These are phyloP conservation scores for Rhizopogon vinicolor DNA, from an alignment of 768 basidiomycete species.

Conservation along the genomic window DNA sequence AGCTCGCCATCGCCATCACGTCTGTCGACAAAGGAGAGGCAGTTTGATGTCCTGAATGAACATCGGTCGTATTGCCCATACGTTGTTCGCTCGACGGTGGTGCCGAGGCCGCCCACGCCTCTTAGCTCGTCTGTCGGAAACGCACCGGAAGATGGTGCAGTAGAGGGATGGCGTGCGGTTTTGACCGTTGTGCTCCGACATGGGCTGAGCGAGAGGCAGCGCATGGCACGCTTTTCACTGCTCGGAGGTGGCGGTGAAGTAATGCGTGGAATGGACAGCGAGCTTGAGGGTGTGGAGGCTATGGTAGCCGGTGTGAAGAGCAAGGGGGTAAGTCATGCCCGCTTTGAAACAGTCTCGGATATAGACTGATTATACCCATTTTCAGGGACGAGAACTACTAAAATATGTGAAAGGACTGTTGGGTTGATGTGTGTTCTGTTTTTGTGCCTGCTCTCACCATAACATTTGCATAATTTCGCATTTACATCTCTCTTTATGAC, in stretches of 20 bases:
- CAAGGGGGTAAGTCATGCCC: slow-evolving; percentile 52
- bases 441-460: background rate
- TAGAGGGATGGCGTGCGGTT: slow-evolving; percentile 84
- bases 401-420: slow-evolving; percentile 68
- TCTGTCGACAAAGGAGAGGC: slow-evolving; percentile 6
- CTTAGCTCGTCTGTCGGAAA: slow-evolving; percentile 18
- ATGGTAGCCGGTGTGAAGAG: slow-evolving; percentile 78
- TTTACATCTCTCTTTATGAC: background rate
- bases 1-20: slow-evolving; percentile 1
- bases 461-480: no score
- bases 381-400: slow-evolving; percentile 65
- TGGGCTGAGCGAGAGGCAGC: slow-evolving; percentile 55
- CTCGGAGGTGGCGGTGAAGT: slow-evolving; percentile 25
- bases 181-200: slow-evolving; percentile 62
- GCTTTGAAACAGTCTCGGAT: background rate
- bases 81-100: slow-evolving; percentile 60
- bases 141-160: slow-evolving; percentile 11
- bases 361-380: slow-evolving; percentile 8
- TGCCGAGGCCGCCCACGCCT: slow-evolving; percentile 47
- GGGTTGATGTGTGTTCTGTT: slow-evolving; percentile 33
- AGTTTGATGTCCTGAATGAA: slow-evolving; percentile 46
- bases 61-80: slow-evolving; percentile 88
- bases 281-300: slow-evolving; percentile 52
- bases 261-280: slow-evolving; percentile 15
- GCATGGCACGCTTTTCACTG: slow-evolving; percentile 28